Base-by-base conservation (phyloP, 1,284 basidiomycete genomes). In the Ganoderma sp. region DNA sequence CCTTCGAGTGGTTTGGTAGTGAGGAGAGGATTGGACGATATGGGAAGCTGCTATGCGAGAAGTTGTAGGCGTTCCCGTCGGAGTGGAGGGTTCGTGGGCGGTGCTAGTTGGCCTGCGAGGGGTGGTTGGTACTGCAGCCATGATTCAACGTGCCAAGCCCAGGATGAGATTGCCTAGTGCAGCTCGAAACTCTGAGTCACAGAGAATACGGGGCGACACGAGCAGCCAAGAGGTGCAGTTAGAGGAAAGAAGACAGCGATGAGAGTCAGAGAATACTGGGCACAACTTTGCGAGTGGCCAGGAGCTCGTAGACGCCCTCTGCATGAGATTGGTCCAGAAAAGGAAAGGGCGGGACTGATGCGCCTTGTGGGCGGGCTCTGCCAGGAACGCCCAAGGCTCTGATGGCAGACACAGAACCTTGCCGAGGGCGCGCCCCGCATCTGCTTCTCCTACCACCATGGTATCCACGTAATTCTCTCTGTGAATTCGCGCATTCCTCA, bases 1-100 rank as follows among this genome's bases (percentile, higher is more conserved):
- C 70, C 93, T 83, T 56, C 92, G 84, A 1, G 91, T 92, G 6
- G 92, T 93, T 14, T 87, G 80, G 76, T 93, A 93, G 73, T 93
- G 91, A 0, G 91, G 92, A 17, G 91, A 93, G 0, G 91, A 80
- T 69, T 92, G 90, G 1, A 90, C 78, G 28, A 81, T 73, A 71
- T 84, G 82, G 0, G 87, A 79, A 5, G 79, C 78, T n/a, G 82
- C 73, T 2, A 86, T 76, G 14, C 89, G 85, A 1, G 84, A 73
- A 2, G 84, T 81, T 25, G 85, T 84, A 34, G 89, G 87, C 34
- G 89, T 90, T 8, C 83, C 80, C 28, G 83, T 78, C 15, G 75
- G 73, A 17, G 77, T 69, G 2, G 67, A 63, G 3, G 68, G 52
- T 14, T 75, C 73, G 52, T 71, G 69, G 10, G 80, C 73, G 71